Conservation (phyloP, 495 filamentous ascomycete genomes). For the Lasiosphaeria miniovina region DNA sequence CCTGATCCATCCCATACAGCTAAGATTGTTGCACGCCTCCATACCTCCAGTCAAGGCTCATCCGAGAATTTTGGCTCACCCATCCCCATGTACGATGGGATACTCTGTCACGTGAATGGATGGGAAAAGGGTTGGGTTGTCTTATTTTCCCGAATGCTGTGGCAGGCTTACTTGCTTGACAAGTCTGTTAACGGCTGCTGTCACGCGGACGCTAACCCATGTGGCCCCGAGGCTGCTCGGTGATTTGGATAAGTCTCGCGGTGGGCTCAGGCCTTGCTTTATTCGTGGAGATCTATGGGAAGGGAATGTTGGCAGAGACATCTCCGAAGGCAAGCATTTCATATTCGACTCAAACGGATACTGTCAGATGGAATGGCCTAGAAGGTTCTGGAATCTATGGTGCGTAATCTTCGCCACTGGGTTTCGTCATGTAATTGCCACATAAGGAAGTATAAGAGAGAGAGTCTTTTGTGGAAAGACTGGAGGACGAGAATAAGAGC, state of each 20-base stretch:
- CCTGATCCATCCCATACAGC: neutral
- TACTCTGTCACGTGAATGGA: neutral
- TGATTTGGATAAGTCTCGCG: constrained; percentile 2
- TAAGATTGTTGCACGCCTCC: neutral
- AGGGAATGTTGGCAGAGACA: neutral
- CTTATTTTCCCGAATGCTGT: neutral
- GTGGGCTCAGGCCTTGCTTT: neutral
- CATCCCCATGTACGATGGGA: constrained; percentile 2
- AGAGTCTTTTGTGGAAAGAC: too few relatives aligned
- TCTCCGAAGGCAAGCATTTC: neutral
- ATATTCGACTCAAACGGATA: neutral
- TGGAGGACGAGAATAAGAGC: too few relatives aligned
- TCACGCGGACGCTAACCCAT: neutral
- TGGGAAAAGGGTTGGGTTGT: neutral
- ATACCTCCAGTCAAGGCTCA: neutral
- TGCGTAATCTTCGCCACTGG: too few relatives aligned
- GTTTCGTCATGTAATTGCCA: too few relatives aligned
- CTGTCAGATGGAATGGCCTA: too few relatives aligned
- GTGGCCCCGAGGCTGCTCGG: constrained; percentile 1
- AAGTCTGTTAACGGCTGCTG: neutral
- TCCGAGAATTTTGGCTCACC: neutral
- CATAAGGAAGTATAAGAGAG: too few relatives aligned
- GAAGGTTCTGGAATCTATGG: too few relatives aligned
- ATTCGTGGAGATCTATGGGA: constrained; percentile 1
- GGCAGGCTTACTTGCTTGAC: constrained; percentile 3